Conservation (phyloP, 495 filamentous ascomycete genomes). For the Hyaloscypha finlandica region DNA sequence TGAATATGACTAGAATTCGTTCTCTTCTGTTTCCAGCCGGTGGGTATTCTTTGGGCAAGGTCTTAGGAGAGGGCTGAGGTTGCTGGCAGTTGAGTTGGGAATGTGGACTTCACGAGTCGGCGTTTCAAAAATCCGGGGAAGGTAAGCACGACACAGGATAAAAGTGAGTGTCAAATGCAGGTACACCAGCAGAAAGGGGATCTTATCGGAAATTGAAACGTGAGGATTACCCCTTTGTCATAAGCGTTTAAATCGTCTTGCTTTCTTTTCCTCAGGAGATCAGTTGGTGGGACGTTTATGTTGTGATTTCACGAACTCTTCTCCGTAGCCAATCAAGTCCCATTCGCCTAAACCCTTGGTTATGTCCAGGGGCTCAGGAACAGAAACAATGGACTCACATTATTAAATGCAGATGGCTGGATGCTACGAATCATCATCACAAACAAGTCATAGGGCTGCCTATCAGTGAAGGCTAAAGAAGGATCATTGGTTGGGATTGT, state of each 20-base stretch:
- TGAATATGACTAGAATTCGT: not conserved
- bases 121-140: conserved; percentile 31
- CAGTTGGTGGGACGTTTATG: conserved; percentile 15
- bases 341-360: not conserved
- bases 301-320: conserved; percentile 23
- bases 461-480: not conserved
- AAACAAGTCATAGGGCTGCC: not conserved
- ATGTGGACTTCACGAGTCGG: conserved; percentile 16
- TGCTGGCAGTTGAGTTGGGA: conserved; percentile 11
- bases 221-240: not conserved
- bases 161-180: conserved; percentile 1
- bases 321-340: conserved; percentile 18
- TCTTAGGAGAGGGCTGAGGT: not conserved
- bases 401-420: conserved; percentile 8
- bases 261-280: conserved; percentile 12
- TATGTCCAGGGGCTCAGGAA: not conserved
- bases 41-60: not conserved
- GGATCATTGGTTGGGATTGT: not conserved
- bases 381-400: not conserved
- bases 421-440: conserved; percentile 9
- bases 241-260: not conserved
- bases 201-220: not conserved
- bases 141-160: conserved; percentile 21
- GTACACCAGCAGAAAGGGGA: not conserved
- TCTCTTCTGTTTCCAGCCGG: not conserved